Percentiles rank a stretch among this genome's conserved stretches.
Evolutionary conservation across 2,329 filamentous ascomycete species (phyloP).

Genomic region (Orbilia blumenaviensis): DNA sequence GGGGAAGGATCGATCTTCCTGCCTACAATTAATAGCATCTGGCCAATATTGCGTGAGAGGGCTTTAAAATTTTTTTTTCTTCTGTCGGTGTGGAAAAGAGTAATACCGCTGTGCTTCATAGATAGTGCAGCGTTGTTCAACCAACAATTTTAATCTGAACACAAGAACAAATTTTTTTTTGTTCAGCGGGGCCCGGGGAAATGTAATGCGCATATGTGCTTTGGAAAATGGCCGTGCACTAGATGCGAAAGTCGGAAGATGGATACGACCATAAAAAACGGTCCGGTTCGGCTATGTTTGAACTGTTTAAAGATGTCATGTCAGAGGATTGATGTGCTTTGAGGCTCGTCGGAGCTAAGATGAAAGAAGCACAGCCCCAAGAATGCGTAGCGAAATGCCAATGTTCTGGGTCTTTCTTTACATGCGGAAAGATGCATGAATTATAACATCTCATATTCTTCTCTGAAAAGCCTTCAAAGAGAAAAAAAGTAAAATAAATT

Average conservation of each 20-base stretch:
- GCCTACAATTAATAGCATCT: background rate
- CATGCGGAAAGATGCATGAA: background rate
- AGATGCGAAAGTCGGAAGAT: constrained; percentile 5
- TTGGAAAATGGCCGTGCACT: background rate
- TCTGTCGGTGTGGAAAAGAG: background rate
- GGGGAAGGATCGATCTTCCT: background rate
- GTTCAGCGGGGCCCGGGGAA: background rate
- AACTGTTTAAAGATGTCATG: constrained; percentile 4
- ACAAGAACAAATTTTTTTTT: background rate
- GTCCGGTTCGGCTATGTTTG: constrained; percentile 40
- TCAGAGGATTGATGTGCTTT: constrained; percentile 1
- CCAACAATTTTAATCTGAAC: background rate
- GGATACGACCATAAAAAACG: constrained; percentile 20
- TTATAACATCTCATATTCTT: background rate
- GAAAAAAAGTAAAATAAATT: background rate
- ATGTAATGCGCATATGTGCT: background rate
- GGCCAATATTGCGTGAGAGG: background rate
- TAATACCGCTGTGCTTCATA: background rate
- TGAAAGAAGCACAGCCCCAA: constrained; percentile 16
- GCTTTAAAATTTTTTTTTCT: background rate
- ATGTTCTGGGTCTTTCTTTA: background rate
- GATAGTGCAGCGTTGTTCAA: background rate
- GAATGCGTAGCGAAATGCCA: constrained; percentile 3
- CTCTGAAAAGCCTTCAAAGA: background rate
- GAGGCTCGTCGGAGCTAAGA: constrained; percentile 25